A percentile compares a stretch with the other conserved stretches of the same genome.
phyloP scores from a whole-genome alignment of 352 stramenopile genomes.

The Phytophthora tentaculata region DNA sequence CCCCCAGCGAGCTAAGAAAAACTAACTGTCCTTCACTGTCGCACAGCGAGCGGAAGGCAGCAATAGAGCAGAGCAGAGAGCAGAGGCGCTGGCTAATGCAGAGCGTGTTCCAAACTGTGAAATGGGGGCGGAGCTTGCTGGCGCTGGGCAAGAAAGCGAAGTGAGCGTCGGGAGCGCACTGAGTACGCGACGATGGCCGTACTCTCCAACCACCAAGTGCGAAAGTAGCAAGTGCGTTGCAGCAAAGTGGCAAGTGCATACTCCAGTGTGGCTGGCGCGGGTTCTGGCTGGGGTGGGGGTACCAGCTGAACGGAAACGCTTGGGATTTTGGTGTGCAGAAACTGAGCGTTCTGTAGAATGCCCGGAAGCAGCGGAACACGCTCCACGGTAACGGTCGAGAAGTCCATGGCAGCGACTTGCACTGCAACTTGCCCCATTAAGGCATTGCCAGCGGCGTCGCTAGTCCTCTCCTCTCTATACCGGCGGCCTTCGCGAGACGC shows the following conservation, averaged over 20 bases:
- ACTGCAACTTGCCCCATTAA: slow-evolving; percentile 17
- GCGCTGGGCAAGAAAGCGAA: slow-evolving; percentile 34
- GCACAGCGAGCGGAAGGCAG: slow-evolving; percentile 2
- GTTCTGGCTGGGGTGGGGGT: slow-evolving; percentile 41
- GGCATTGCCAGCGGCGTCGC: neutral
- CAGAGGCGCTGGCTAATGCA: slow-evolving; percentile 12
- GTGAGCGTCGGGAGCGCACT: slow-evolving; percentile 28
- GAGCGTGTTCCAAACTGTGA: slow-evolving; percentile 13
- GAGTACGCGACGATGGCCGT: slow-evolving; percentile 24
- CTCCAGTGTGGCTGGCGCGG: slow-evolving; percentile 32
- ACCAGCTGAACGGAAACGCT: slow-evolving; percentile 42
- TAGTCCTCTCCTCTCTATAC: slow-evolving; percentile 24
- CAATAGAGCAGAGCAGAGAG: slow-evolving; percentile 15
- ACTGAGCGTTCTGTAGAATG: slow-evolving; percentile 29
- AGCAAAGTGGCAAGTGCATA: slow-evolving; percentile 47
- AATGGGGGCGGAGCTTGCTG: slow-evolving; percentile 28
- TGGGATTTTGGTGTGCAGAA: slow-evolving; percentile 45
- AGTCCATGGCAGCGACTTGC: slow-evolving; percentile 15
- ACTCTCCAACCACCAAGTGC: slow-evolving; percentile 38
- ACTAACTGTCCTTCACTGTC: slow-evolving; percentile 13
- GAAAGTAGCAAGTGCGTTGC: slow-evolving; percentile 51
- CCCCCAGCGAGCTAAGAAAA: slow-evolving; percentile 5
- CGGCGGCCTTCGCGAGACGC: slow-evolving; percentile 8
- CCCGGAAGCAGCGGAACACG: slow-evolving; percentile 26
- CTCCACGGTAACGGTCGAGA: slow-evolving; percentile 22